Conservation (phyloP, 352 stramenopile genomes). For the Thalassiosira livingstoniorum region DNA sequence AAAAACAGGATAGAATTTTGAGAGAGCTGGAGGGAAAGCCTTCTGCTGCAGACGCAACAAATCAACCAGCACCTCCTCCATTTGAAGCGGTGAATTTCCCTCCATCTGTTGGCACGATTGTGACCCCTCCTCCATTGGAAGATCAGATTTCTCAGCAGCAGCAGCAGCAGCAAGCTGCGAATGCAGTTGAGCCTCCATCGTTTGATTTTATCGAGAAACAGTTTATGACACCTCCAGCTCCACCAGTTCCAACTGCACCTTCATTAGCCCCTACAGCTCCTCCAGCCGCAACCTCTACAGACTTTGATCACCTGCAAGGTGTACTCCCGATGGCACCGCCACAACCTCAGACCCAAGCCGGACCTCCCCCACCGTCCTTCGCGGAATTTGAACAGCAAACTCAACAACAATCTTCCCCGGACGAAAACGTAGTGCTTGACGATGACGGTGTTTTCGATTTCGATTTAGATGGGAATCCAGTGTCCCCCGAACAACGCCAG, state of each 20-base stretch:
- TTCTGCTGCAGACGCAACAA: background rate
- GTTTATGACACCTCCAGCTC: slow-evolving; percentile 10
- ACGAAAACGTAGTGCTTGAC: slow-evolving; percentile 3
- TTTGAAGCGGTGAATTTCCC: slow-evolving; percentile 48
- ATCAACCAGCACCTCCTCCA: slow-evolving; percentile 14
- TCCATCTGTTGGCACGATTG: background rate
- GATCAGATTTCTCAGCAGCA: slow-evolving; percentile 9
- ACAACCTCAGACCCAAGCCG: background rate
- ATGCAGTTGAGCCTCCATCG: slow-evolving; percentile 29
- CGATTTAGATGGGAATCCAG: slow-evolving; percentile 60
- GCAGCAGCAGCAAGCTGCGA: background rate
- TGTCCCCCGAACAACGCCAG: slow-evolving; percentile 62
- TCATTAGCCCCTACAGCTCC: slow-evolving; percentile 37
- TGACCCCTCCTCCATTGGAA: slow-evolving; percentile 2
- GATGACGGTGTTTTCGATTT: slow-evolving; percentile 64
- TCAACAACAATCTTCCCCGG: slow-evolving; percentile 18
- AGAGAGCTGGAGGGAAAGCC: slow-evolving; percentile 39
- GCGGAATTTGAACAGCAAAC: slow-evolving; percentile 52
- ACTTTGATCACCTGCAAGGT: slow-evolving; percentile 27
- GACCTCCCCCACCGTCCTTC: slow-evolving; percentile 45
- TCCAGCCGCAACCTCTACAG: background rate
- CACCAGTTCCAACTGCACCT: slow-evolving; percentile 40
- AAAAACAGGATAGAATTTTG: slow-evolving; percentile 36
- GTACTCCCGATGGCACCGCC: slow-evolving; percentile 26
- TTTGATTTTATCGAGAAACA: slow-evolving; percentile 47